A percentile compares a stretch with the other conserved stretches of the same genome.
These are phyloP conservation scores for Phylloporus scabripes DNA, from an alignment of 768 basidiomycete species.

Conservation along the genomic window DNA sequence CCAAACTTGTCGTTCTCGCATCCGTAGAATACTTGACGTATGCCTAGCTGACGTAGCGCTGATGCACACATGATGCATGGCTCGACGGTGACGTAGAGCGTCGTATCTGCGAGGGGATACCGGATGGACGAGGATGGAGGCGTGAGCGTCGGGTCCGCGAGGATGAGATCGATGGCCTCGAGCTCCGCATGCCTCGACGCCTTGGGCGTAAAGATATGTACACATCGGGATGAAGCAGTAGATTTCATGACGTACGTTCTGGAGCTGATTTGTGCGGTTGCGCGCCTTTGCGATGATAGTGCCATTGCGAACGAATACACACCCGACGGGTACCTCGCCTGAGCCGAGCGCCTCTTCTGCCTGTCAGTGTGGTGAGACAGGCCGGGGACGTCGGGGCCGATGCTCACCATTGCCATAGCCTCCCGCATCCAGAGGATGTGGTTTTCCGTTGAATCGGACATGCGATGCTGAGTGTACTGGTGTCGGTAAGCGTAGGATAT, in stretches of 20 bases:
- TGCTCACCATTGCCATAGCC: conserved; percentile 72
- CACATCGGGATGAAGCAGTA: background rate
- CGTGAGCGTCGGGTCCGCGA: conserved; percentile 57
- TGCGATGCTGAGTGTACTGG: background rate
- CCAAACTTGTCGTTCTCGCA: conserved; percentile 96
- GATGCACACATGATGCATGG: conserved; percentile 99
- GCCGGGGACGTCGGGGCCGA: background rate
- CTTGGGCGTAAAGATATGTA: conserved; percentile 35
- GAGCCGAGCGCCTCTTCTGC: conserved; percentile 82
- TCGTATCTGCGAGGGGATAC: conserved; percentile 72
- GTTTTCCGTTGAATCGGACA: conserved; percentile 2
- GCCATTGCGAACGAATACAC: conserved; percentile 84
- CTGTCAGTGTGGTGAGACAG: conserved; percentile 32
- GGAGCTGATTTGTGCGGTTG: conserved; percentile 91
- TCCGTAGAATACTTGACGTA: conserved; percentile 86
- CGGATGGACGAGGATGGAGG: conserved; percentile 30
- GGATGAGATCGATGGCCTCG: conserved; percentile 88
- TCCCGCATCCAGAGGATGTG: conserved; percentile 73
- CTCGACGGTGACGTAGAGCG: conserved; percentile 96
- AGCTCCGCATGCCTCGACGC: conserved; percentile 97
- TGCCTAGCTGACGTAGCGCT: conserved; percentile 89
- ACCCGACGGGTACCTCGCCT: conserved; percentile 93
- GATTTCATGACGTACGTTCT: conserved; percentile 65
- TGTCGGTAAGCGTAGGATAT: background rate
- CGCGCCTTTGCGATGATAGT: conserved; percentile 77